Percentiles rank a stretch among this genome's conserved stretches.
These are phyloP conservation scores for Jaltomata sinuosa DNA, from an alignment of 257 asterid species.

Conservation along the genomic window DNA sequence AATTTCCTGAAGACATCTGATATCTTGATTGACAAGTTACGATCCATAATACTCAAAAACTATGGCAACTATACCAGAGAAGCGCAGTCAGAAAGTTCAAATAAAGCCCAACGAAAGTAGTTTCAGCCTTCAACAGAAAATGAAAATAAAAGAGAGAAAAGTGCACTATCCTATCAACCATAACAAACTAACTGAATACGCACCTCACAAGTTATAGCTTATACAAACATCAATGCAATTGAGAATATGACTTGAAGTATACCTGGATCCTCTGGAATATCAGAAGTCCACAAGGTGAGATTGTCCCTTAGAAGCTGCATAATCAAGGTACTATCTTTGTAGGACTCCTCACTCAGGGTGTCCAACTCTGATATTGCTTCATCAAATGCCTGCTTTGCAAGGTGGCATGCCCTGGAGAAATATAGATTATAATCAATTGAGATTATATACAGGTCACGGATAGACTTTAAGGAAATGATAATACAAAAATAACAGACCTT, in stretches of 20 bases:
- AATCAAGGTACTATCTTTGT: background rate
- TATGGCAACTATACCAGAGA: background rate
- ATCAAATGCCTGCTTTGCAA: background rate
- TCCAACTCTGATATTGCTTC: background rate
- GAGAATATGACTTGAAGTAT: background rate
- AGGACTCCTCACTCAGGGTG: background rate
- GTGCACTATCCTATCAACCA: background rate
- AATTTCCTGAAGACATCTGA: background rate
- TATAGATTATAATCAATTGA: background rate
- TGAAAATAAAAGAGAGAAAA: background rate
- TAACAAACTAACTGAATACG: background rate
- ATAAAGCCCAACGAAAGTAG: background rate
- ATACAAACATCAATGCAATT: background rate
- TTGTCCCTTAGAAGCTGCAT: background rate
- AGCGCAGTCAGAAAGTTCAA: background rate
- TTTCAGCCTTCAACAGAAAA: background rate
- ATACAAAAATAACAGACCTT: background rate
- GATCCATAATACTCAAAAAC: background rate
- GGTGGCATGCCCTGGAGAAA: background rate
- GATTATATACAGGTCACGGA: background rate
- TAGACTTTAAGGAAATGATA: background rate
- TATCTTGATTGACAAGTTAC: background rate
- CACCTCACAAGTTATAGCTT: background rate
- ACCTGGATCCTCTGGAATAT: conserved; percentile 1
- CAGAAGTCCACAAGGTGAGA: background rate